Base-by-base conservation (phyloP, 2,329 filamentous ascomycete genomes). In the Arthrobotrys conoides region DNA sequence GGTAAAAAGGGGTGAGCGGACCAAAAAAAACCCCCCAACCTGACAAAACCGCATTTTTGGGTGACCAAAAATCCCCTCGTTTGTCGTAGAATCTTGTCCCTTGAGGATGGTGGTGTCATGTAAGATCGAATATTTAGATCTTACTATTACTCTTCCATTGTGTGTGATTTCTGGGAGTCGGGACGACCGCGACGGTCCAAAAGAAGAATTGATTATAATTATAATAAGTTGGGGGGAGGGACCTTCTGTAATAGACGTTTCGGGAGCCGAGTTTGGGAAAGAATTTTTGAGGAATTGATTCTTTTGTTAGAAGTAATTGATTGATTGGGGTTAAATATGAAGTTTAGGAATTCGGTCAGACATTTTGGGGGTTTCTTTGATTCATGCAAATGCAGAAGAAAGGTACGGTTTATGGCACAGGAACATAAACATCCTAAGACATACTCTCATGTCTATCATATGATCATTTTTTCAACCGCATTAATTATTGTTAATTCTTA, bases 21-120 rank as follows among this genome's bases (percentile, higher is more conserved):
- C 41, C 33, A 16, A 12, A 41, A 9, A 41, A 41, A 41, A 24
- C 18, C 20, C n/a, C n/a, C 30, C 55, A 5, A 59, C 41, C 33
- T 41, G 38, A 41, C 38, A 41, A 41, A 41, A 24, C 18, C 20
- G 57, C 57, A 61, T 61, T 44, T 61, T 44, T 61, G 14, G 57
- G 18, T n/a, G n/a, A n/a, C n/a, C n/a, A 44, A n/a, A 3, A 46
- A 30, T n/a, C n/a, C n/a, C 18, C 38, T 41, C 38, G 38, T 41
- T 41, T 41, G 38, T 16, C 18, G 53, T 41, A 10, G 18, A 59
- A 22, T 38, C 49, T 55, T 57, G 65, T 57, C 46, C 66, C 66
- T 61, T 61, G 66, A 70, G 67, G 67, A 71, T 71, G 67, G 67
- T 69, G 66, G 66, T 71, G 55, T 44, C 55, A 71, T 70, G 24